A percentile compares a stretch with the other conserved stretches of the same genome.
Evolutionary conservation across 1,284 basidiomycete species (phyloP).

Genomic region (Kwoniella shivajii): DNA sequence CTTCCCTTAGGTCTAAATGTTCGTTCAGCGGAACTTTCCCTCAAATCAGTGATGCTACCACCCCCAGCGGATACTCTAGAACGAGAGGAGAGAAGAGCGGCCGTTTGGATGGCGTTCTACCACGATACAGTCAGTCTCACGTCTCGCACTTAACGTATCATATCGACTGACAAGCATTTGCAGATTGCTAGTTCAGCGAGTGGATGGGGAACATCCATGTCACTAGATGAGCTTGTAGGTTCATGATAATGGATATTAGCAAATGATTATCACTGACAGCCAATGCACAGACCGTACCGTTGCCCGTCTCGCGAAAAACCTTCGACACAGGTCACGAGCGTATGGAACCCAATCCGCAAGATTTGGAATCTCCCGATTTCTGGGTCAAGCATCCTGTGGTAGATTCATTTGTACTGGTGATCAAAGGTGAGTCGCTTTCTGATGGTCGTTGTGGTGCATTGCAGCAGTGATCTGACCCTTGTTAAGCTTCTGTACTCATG

Average conservation of each 20-base stretch:
- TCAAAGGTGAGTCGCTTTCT: constrained; percentile 28
- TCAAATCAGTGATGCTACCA: constrained; percentile 50
- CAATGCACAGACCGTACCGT: constrained; percentile 30
- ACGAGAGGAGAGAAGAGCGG: constrained; percentile 48
- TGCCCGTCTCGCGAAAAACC: constrained; percentile 43
- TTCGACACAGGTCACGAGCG: constrained; percentile 37
- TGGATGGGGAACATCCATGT: constrained; percentile 51
- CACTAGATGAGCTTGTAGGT: constrained; percentile 50
- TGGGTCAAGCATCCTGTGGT: constrained; percentile 50
- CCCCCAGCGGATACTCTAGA: constrained; percentile 49
- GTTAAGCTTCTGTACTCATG: constrained; percentile 34
- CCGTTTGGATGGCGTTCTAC: constrained; percentile 52
- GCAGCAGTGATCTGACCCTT: constrained; percentile 5
- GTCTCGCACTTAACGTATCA: background rate
- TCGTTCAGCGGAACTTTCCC: constrained; percentile 45
- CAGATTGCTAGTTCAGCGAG: constrained; percentile 43
- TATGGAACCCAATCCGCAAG: constrained; percentile 51
- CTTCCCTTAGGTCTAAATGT: constrained; percentile 51
- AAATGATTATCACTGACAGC: constrained; percentile 8
- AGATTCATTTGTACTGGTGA: constrained; percentile 47
- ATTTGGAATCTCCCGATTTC: constrained; percentile 48
- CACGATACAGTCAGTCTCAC: constrained; percentile 38
- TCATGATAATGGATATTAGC: background rate
- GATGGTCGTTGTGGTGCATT: background rate
- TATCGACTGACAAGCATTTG: background rate